A percentile compares a stretch with the other conserved stretches of the same genome.
Evolutionary conservation across 2,329 filamentous ascomycete species (phyloP).

Genomic region (Dothideomycetidae sp.): DNA sequence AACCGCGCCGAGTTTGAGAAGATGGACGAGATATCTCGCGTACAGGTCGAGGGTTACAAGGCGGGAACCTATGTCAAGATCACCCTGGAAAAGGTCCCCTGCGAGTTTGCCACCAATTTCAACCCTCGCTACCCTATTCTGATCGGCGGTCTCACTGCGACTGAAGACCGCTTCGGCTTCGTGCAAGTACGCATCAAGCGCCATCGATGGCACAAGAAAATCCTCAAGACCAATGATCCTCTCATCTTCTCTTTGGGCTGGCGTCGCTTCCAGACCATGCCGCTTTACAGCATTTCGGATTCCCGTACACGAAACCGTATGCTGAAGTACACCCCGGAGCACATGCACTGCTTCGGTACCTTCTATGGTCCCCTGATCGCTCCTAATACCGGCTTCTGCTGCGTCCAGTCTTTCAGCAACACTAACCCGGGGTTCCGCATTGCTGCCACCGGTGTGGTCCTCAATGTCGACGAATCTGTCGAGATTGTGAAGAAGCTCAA

Average conservation of each 20-base stretch:
- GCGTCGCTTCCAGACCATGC: constrained; percentile 84
- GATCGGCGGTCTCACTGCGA: constrained; percentile 79
- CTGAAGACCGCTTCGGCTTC: constrained; percentile 90
- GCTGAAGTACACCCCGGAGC: constrained; percentile 97
- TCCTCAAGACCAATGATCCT: constrained; percentile 94
- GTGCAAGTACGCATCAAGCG: constrained; percentile 94
- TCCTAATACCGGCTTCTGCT: constrained; percentile 90
- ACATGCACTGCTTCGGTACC: constrained; percentile 97
- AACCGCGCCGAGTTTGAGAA: constrained; percentile 86
- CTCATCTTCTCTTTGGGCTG: constrained; percentile 94
- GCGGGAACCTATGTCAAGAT: constrained; percentile 90
- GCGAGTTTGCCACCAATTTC: constrained; percentile 77
- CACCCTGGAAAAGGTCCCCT: constrained; percentile 75
- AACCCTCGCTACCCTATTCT: constrained; percentile 70
- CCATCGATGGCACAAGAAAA: constrained; percentile 98
- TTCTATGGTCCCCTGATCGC: constrained; percentile 92
- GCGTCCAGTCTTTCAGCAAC: constrained; percentile 76
- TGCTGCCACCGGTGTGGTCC: constrained; percentile 81
- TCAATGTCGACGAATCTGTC: constrained; percentile 86
- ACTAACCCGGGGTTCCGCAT: constrained; percentile 83
- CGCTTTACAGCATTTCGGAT: constrained; percentile 90
- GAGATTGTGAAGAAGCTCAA: constrained; percentile 99
- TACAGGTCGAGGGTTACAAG: constrained; percentile 75
- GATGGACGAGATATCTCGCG: constrained; percentile 69
- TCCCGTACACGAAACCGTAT: constrained; percentile 88